Evolutionary conservation across 495 filamentous ascomycete species (phyloP).

Genomic region (Friedmanniomyces endolithicus): DNA sequence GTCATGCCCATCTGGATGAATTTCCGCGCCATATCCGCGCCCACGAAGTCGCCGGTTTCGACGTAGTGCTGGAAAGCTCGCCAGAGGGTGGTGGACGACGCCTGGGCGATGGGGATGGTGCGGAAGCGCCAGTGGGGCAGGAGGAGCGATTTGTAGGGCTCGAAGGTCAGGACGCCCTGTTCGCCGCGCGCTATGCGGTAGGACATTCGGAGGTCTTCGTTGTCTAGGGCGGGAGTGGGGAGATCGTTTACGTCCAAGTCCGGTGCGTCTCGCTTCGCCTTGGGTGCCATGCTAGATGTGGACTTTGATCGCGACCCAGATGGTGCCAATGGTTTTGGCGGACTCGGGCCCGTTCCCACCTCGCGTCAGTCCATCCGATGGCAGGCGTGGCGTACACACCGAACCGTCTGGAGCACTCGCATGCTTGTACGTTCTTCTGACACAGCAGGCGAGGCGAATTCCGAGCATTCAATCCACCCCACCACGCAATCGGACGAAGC

Average conservation of each 20-base stretch:
- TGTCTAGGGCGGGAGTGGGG: slow-evolving; percentile 14
- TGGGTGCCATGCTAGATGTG: not conserved
- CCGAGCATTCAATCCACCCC: no score
- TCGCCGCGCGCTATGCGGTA: slow-evolving; percentile 44
- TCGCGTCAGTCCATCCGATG: no score
- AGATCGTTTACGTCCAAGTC: not conserved
- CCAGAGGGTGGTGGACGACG: slow-evolving; percentile 31
- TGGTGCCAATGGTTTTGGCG: no score
- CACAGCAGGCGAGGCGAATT: no score
- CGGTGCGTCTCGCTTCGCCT: not conserved
- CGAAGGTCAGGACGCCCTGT: slow-evolving; percentile 40
- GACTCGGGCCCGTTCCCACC: no score
- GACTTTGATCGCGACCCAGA: no score
- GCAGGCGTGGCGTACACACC: no score
- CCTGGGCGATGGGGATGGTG: slow-evolving; percentile 32
- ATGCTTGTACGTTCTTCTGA: no score
- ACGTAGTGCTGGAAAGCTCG: slow-evolving; percentile 33
- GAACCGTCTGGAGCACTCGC: no score
- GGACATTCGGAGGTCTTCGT: slow-evolving; percentile 28
- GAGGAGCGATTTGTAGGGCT: slow-evolving; percentile 41
- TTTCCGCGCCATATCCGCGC: slow-evolving; percentile 42
- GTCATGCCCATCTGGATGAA: slow-evolving; percentile 48
- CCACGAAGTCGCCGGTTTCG: slow-evolving; percentile 37
- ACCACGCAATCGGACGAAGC: no score
- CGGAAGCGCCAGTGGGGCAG: slow-evolving; percentile 42